Conservation (phyloP, 768 basidiomycete species). For the Leccinum disarticulatum region DNA sequence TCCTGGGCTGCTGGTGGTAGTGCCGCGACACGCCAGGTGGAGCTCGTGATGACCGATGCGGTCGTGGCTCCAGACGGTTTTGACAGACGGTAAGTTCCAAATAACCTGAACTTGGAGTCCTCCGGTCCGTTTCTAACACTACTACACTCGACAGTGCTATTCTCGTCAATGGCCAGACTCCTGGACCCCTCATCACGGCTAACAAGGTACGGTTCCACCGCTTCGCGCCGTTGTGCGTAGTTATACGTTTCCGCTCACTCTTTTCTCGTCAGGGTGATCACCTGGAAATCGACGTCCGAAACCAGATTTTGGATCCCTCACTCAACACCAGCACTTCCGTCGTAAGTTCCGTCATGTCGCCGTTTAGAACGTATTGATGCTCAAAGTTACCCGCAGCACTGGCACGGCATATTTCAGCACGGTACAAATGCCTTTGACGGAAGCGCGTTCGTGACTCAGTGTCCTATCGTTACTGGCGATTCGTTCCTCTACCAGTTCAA, state of each 20-base stretch:
- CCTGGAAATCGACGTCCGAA: conserved; percentile 43
- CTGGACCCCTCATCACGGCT: conserved; percentile 41
- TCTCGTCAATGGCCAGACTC: conserved; percentile 41
- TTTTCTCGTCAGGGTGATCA: conserved; percentile 33
- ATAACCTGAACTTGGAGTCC: neutral
- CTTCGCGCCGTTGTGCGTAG: neutral
- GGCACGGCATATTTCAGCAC: conserved; percentile 50
- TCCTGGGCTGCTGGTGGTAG: conserved; percentile 1
- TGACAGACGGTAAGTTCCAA: conserved; percentile 25
- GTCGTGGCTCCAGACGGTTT: conserved; percentile 45
- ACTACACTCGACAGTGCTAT: conserved; percentile 34
- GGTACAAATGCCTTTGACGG: conserved; percentile 47
- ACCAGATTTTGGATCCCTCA: conserved; percentile 38
- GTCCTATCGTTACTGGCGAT: conserved; percentile 40
- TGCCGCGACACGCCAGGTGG: conserved; percentile 15
- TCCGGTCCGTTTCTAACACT: conserved; percentile 1
- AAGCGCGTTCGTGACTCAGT: conserved; percentile 47
- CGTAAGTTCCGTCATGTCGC: conserved; percentile 27
- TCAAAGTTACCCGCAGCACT: conserved; percentile 31
- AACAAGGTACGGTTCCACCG: conserved; percentile 31
- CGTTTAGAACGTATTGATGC: neutral
- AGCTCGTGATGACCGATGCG: conserved; percentile 39
- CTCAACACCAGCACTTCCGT: conserved; percentile 43
- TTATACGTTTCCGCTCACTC: neutral
- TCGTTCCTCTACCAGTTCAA: conserved; percentile 41